These are phyloP conservation scores for Metahyphopichia silvanorum DNA, from an alignment of 805 yeast species.

Conservation along the genomic window DNA sequence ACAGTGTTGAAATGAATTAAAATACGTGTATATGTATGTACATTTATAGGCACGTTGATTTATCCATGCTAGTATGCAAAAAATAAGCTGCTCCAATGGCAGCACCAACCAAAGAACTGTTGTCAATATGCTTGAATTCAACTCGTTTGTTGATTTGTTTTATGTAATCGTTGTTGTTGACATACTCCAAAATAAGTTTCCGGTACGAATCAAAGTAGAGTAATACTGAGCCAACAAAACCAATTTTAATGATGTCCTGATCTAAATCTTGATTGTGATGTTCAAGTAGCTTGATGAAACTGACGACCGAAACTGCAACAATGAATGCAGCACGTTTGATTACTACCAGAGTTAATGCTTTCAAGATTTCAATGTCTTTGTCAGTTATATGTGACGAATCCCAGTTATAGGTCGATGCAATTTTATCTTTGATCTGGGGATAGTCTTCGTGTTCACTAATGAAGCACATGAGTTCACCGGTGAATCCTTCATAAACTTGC, in stretches of 20 bases:
- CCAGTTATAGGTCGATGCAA: constrained; percentile 21
- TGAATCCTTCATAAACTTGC: constrained; percentile 26
- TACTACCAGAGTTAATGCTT: constrained; percentile 32
- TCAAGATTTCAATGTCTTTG: constrained; percentile 25
- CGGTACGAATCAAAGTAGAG: constrained; percentile 41
- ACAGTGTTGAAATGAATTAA: neutral
- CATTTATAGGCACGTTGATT: neutral
- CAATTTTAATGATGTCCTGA: constrained; percentile 29
- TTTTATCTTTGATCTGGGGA: constrained; percentile 12
- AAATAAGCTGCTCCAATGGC: constrained; percentile 51
- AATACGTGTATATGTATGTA: neutral
- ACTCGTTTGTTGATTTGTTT: constrained; percentile 26
- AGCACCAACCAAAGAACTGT: constrained; percentile 52
- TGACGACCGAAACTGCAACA: constrained; percentile 39
- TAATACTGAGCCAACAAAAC: constrained; percentile 53
- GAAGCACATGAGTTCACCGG: constrained; percentile 41
- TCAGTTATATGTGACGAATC: constrained; percentile 10
- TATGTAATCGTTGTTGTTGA: constrained; percentile 22
- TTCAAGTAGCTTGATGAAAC: constrained; percentile 27
- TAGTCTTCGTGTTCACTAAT: constrained; percentile 28
- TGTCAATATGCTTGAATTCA: constrained; percentile 36
- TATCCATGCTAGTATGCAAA: too few relatives aligned
- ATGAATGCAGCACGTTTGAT: constrained; percentile 44
- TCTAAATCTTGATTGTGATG: constrained; percentile 17
- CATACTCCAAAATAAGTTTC: constrained; percentile 17